Base-by-base conservation (phyloP, 2,329 filamentous ascomycete genomes). In the Nothopassalora personata region DNA sequence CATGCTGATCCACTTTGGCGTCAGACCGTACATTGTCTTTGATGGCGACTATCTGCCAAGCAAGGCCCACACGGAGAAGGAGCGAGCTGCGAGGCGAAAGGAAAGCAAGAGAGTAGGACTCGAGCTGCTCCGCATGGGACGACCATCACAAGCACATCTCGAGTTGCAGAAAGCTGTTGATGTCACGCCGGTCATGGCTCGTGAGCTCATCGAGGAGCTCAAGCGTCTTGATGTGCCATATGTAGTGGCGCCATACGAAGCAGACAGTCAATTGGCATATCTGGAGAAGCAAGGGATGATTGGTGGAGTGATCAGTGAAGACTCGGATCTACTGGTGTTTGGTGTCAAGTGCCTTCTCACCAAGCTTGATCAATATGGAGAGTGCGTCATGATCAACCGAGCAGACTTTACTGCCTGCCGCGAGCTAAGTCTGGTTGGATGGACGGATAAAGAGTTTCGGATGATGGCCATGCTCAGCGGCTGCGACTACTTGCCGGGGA, bases 81-180 rank as follows among this genome's bases (percentile, higher is more conserved):
- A 89, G 13, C 84, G 94, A 55, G 83, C 83, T n/a, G 85, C 85
- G 64, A 85, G 85, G 62, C 85, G 94, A 51, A 86, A 91, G 64
- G 87, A 93, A 60, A 90, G 86, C 74, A 91, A 84, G 72, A 84
- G 83, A 70, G 73, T 85, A 1, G 94, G 92, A 0, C 75, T 93
- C 60, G 90, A 94, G 70, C 78, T 97, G 10, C 79, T 96, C 58
- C 87, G 86, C 61, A 87, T 91, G 34, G 93, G 94, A 30, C 92
- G 93, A 71, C 81, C 83, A 1, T 81, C 87, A 0, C 88, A 93
- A 70, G 94, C 94, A 9, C 85, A 92, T 58, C 80, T 86, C 49
- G 91, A 97, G 74, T 83, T 97, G 58, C 93, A 97, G 71, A 99
- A 97, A 73, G 89, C 92, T 49, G 88, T 97, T 60, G 94, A 99